These are phyloP conservation scores for Auricularia cornea DNA, from an alignment of 768 basidiomycete species.

Conservation along the genomic window DNA sequence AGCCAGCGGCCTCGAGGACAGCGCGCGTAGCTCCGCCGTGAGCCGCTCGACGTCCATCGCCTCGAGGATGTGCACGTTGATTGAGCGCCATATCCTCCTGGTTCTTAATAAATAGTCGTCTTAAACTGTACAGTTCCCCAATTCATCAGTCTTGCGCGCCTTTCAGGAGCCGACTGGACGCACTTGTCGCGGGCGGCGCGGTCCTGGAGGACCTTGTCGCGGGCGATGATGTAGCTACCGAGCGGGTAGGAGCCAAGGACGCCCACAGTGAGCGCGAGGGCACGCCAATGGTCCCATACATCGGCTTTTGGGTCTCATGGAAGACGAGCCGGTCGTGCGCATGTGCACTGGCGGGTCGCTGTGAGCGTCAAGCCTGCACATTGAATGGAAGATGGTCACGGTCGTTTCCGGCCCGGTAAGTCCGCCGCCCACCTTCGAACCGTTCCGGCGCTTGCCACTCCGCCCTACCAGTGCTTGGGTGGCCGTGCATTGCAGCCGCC, in stretches of 20 bases:
- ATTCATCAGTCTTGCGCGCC: neutral
- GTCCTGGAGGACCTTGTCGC: constrained; percentile 52
- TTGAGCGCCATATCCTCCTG: constrained; percentile 74
- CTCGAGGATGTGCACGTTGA: constrained; percentile 58
- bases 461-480: too few species aligned
- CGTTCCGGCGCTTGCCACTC: too few species aligned
- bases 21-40: constrained; percentile 20
- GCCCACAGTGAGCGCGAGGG: constrained; percentile 40
- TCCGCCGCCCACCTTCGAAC: too few species aligned
- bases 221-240: constrained; percentile 50
- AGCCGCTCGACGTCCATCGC: too few species aligned
- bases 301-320: constrained; percentile 21
- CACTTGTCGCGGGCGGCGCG: constrained; percentile 61
- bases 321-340: too few species aligned
- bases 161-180: constrained; percentile 21
- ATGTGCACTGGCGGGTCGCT: too few species aligned
- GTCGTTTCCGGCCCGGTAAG: too few species aligned
- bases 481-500: too few species aligned
- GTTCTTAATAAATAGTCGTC: constrained; percentile 64
- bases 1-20: constrained; percentile 28
- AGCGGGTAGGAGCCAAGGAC: constrained; percentile 57
- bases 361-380: too few species aligned
- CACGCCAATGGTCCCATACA: constrained; percentile 39
- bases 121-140: constrained; percentile 51
- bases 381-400: too few species aligned